These are phyloP conservation scores for Ajuga chamaepitys DNA, from an alignment of 257 asterid genomes.

Conservation along the genomic window DNA sequence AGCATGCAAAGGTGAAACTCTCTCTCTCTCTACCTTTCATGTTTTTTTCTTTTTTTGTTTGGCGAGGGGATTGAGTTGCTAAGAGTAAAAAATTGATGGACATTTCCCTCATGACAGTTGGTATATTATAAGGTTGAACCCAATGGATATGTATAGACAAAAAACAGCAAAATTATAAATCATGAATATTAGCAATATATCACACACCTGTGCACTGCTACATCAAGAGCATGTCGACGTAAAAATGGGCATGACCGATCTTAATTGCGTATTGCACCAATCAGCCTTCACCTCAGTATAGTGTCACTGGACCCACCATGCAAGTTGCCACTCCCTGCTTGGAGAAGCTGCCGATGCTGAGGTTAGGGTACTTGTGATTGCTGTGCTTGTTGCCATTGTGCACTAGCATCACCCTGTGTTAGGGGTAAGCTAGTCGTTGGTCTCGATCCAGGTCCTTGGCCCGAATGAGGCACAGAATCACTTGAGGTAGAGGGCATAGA, in stretches of 20 bases:
- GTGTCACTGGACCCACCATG: conserved; percentile 52
- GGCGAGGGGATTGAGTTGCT: too few relatives aligned
- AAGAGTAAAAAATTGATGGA: too few relatives aligned
- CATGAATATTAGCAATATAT: conserved; percentile 14
- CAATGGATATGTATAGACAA: too few relatives aligned
- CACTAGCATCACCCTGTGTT: conserved; percentile 39
- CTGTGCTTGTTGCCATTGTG: conserved; percentile 41
- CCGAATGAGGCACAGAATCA: conserved; percentile 35
- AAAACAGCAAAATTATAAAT: not conserved
- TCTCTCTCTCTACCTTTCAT: not conserved
- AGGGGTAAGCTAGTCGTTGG: conserved; percentile 37
- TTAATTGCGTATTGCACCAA: conserved; percentile 22
- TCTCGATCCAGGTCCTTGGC: conserved; percentile 47
- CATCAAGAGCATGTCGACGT: conserved; percentile 39
- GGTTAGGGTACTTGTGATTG: conserved; percentile 33
- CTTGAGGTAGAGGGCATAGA: conserved; percentile 30
- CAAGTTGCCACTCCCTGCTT: conserved; percentile 44
- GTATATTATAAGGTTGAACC: too few relatives aligned
- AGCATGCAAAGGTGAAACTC: too few relatives aligned
- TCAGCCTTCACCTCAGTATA: conserved; percentile 41
- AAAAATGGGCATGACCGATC: conserved; percentile 31
- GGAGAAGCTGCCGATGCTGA: conserved; percentile 47
- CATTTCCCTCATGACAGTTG: not conserved
- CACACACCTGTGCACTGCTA: conserved; percentile 63
- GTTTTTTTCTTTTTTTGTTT: not conserved